Percentiles rank a stretch among this genome's conserved stretches.
Evolutionary conservation across 306 rosid species (phyloP).

Genomic region (cucumber (Cucumis sativus)): DNA sequence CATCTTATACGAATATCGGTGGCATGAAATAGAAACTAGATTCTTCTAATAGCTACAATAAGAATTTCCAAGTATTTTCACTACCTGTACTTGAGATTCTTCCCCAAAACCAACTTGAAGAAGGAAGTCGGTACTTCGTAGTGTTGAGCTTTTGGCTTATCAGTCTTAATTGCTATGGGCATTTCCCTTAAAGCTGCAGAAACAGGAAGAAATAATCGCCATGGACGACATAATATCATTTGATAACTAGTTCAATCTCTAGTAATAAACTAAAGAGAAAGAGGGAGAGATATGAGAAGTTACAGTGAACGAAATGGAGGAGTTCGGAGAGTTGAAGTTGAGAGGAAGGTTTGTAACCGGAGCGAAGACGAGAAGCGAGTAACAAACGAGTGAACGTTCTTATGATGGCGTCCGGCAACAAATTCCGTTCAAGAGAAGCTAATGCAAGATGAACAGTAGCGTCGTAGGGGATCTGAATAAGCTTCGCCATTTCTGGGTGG

Average conservation of each 20-base stretch:
- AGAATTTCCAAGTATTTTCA: not conserved
- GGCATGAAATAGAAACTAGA: not conserved
- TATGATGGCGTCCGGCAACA: conserved; percentile 51
- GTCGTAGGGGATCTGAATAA: conserved; percentile 32
- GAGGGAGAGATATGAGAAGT: not conserved
- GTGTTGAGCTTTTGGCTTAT: conserved; percentile 61
- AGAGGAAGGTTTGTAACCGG: conserved; percentile 47
- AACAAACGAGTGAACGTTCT: conserved; percentile 58
- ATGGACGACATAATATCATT: not conserved
- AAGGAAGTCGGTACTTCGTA: conserved; percentile 87
- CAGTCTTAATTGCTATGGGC: conserved; percentile 82
- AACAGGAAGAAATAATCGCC: not conserved
- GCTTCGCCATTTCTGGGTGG: not conserved
- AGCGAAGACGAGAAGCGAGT: conserved; percentile 61
- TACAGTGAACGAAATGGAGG: conserved; percentile 43
- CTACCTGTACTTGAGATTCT: conserved; percentile 74
- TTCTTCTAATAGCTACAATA: not conserved
- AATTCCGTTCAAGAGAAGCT: conserved; percentile 46
- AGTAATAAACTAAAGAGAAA: not conserved
- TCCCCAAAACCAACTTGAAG: conserved; percentile 75
- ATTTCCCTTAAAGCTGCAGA: conserved; percentile 57
- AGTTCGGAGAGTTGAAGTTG: conserved; percentile 57
- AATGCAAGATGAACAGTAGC: conserved; percentile 35
- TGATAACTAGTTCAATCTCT: not conserved
- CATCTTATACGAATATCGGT: not conserved